Base-by-base conservation (phyloP, 192 early-diverging fungal genomes). In the Rhizophagus sp. region DNA sequence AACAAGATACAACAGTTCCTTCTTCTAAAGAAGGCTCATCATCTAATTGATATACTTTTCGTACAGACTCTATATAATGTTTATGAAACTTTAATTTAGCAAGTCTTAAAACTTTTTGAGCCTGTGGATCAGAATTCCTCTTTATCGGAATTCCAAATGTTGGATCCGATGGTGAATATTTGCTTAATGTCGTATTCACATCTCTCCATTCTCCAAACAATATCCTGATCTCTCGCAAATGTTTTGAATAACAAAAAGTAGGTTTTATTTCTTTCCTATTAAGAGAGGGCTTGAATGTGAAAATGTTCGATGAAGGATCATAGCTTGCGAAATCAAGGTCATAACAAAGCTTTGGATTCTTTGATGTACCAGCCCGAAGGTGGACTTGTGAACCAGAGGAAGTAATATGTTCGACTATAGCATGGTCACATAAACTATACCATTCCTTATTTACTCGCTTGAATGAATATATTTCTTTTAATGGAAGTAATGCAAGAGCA, bases 341-440 rank as follows among this genome's bases (percentile, higher is more conserved):
- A 25, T 52, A 34, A 15, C 44, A 75, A 30, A 62, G 52, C 34
- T 41, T 24, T 27, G 49, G 49, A 2, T 41, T 75, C 15, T 22
- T 25, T 10, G 44, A 52, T 12, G 19, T 25, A 27, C 74, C 74
- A 62, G 44, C 52, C 25, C 61, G 49, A 27, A 75, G 10, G 10
- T 52, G 30, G 11, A 75, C 12, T 62, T 62, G 52, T 25, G 74
- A 75, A 9, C 50, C 24, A 4, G 25, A 47, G 10, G 25, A 36
- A 12, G n/a, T 52, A 34, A 75, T 52, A 25, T 75, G 74, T 22
- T 36, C 52, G n/a, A 75, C 50, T n/a, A 75, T 24, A 15, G 74
- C 74, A 61, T 75, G 74, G 22, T 75, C 74, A 61, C 44, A 75
- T 24, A 75, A 27, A 75, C 9, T 27, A 30, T 61, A 75, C 74